phyloP scores from a whole-genome alignment of 1,284 basidiomycete species.

The Austroboletus niveus region DNA sequence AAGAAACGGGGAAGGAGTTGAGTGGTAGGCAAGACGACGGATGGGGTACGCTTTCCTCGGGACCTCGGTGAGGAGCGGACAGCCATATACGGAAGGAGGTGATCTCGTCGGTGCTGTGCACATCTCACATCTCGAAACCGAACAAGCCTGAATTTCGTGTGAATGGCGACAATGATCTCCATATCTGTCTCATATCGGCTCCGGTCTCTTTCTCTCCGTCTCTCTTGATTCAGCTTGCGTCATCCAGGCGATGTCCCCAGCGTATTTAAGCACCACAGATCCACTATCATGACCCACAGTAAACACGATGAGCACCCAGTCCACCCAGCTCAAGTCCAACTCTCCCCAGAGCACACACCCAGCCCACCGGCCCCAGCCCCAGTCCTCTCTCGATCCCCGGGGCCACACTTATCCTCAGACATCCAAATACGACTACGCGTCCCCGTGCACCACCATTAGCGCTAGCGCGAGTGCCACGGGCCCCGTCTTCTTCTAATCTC shows the following conservation, averaged over 20 bases:
- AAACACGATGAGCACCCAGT: conserved; percentile 41
- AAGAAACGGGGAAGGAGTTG: neutral
- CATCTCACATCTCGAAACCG: conserved; percentile 10
- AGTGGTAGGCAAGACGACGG: conserved; percentile 16
- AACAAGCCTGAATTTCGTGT: conserved; percentile 12
- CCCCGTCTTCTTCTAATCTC: conserved; percentile 44
- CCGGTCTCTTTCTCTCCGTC: conserved; percentile 24
- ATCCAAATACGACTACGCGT: conserved; percentile 31
- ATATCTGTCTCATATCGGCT: conserved; percentile 30
- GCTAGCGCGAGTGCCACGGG: conserved; percentile 43
- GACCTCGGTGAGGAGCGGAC: conserved; percentile 24
- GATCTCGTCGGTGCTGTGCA: conserved; percentile 16
- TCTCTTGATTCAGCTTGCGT: conserved; percentile 23
- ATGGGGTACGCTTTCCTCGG: conserved; percentile 19
- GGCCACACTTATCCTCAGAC: conserved; percentile 28
- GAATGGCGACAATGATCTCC: conserved; percentile 16
- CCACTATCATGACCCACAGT: conserved; percentile 6
- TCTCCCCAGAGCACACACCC: conserved; percentile 18
- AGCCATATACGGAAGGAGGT: conserved; percentile 7
- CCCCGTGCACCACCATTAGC: conserved; percentile 42
- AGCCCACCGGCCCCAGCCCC: conserved; percentile 9
- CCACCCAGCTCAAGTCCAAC: conserved; percentile 22
- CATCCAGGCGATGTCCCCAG: conserved; percentile 31
- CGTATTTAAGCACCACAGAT: conserved; percentile 26
- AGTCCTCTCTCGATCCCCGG: conserved; percentile 19